Percentiles rank a stretch among this genome's conserved stretches.
phyloP scores from a whole-genome alignment of 202 grass and related monocot genomes.

The Miscanthus sacchariflorus region DNA sequence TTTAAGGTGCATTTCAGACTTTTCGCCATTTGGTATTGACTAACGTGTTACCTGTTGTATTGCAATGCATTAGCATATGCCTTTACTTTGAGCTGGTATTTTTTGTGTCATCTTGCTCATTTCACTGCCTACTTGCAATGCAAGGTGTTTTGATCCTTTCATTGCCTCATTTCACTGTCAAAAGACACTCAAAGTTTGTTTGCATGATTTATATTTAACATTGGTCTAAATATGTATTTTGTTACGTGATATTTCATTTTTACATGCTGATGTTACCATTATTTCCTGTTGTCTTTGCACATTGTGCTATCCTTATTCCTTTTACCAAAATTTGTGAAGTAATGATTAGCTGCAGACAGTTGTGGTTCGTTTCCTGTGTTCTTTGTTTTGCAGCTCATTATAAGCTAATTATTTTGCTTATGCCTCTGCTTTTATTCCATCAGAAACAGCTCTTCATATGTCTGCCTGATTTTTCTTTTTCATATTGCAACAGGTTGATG shows the following conservation, averaged over 20 bases:
- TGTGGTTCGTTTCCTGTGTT: not conserved
- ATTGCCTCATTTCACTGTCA: not conserved
- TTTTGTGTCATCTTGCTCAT: constrained; percentile 14
- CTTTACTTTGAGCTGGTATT: not conserved
- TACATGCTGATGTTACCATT: not conserved
- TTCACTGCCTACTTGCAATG: not conserved
- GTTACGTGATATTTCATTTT: not conserved
- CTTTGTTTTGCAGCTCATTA: not conserved
- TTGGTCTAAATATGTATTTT: not conserved
- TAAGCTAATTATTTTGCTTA: not conserved
- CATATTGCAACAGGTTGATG: constrained; percentile 77
- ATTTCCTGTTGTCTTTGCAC: not conserved
- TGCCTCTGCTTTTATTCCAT: not conserved
- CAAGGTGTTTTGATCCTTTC: not conserved
- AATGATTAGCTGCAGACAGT: not conserved
- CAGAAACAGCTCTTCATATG: not conserved
- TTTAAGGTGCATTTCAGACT: not conserved
- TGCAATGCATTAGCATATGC: not conserved
- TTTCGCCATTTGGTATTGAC: not conserved
- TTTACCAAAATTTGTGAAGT: not conserved
- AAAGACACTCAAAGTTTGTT: not conserved
- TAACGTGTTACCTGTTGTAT: not conserved
- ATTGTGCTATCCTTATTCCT: not conserved
- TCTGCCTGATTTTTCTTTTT: not conserved
- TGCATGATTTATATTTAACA: not conserved